A percentile compares a stretch with the other conserved stretches of the same genome.
Conservation (phyloP, 2,329 filamentous ascomycete genomes). For the Alternaria sp. region DNA sequence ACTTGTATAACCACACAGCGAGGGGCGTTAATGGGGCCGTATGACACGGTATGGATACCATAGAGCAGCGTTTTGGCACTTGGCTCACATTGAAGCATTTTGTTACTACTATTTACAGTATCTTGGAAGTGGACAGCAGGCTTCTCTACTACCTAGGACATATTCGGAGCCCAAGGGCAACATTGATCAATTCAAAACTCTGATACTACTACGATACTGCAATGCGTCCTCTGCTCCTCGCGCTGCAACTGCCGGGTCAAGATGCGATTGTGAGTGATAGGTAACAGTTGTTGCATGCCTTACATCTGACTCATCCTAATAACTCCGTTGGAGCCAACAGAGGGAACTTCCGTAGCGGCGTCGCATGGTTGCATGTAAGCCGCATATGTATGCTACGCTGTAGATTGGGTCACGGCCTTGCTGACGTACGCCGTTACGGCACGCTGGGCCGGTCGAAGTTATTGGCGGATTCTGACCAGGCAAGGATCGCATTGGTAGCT, state of each 20-base stretch:
- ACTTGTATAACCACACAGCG: constrained; percentile 21
- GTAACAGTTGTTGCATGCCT: not conserved
- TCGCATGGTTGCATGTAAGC: constrained; percentile 13
- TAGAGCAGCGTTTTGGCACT: constrained; percentile 15
- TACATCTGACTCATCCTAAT: constrained; percentile 12
- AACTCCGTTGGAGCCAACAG: constrained; percentile 3
- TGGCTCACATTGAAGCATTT: not conserved
- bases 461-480: not conserved
- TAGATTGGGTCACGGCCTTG: constrained; percentile 16
- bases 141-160: constrained; percentile 5
- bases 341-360: constrained; percentile 3
- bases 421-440: constrained; percentile 15
- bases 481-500: not conserved
- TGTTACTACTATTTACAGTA: not conserved
- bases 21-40: constrained; percentile 14
- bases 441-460: not conserved
- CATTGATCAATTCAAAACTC: not conserved
- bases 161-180: not conserved
- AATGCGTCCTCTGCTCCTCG: not conserved
- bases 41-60: constrained; percentile 26
- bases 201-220: not conserved
- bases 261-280: no score
- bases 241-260: not conserved
- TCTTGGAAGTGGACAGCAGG: constrained; percentile 9
- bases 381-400: constrained; percentile 8